phyloP scores from a whole-genome alignment of 1,284 basidiomycete species.

The Fomitopsis betulina region DNA sequence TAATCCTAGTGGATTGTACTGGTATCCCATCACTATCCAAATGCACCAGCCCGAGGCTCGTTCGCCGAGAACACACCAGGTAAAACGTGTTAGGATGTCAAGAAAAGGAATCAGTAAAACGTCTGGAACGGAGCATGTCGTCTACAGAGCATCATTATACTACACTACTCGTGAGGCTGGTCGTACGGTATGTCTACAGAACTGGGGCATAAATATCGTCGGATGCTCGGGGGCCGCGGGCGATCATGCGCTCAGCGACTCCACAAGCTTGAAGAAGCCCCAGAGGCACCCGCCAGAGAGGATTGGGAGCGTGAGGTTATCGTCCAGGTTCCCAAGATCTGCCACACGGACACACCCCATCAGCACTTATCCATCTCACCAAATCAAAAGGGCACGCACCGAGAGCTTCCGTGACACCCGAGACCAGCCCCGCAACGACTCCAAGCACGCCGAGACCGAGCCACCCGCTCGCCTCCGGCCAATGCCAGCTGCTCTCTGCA shows the following conservation, averaged over 20 bases:
- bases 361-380: not conserved
- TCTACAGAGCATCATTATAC: constrained; percentile 1
- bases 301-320: constrained; percentile 92
- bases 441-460: constrained; percentile 55
- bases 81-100: too few relatives aligned
- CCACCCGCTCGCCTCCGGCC: constrained; percentile 43
- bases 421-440: constrained; percentile 69
- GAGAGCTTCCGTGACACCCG: constrained; percentile 80
- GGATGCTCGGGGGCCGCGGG: too few relatives aligned
- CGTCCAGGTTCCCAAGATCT: constrained; percentile 89
- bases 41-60: not conserved
- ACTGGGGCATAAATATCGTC: not conserved
- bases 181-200: not conserved
- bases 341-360: not conserved
- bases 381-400: constrained; percentile 42
- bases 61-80: not conserved
- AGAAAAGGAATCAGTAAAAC: not conserved
- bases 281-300: constrained; percentile 80
- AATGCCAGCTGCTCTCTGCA: constrained; percentile 48
- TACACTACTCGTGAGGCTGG: not conserved
- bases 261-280: constrained; percentile 50
- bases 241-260: not conserved
- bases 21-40: not conserved
- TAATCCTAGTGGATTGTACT: not conserved
- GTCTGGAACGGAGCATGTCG: not conserved